Evolutionary conservation across 331 rosid genomes (phyloP).

Genomic region (Rosa hybrid): DNA sequence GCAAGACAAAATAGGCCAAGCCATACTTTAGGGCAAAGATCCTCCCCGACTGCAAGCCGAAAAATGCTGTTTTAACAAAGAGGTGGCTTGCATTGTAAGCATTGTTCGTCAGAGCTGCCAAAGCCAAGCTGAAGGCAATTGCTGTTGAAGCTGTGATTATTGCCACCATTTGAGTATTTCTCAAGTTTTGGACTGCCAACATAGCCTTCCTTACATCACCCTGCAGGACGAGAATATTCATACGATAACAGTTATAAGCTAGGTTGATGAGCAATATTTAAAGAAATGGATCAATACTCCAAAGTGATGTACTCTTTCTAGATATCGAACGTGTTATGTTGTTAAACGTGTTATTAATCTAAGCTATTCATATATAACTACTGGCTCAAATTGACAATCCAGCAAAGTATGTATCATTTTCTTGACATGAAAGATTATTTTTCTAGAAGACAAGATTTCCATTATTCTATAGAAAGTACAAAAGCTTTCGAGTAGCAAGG

Average conservation of each 20-base stretch:
- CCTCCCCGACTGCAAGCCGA: conserved; percentile 48
- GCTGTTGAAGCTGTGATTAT: conserved; percentile 55
- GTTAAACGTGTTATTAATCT: not conserved
- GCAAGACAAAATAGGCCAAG: conserved; percentile 44
- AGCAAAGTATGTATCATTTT: too few species aligned
- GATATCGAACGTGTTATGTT: not conserved
- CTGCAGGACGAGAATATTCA: conserved; percentile 20
- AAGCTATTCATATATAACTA: too few species aligned
- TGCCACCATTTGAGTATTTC: conserved; percentile 67
- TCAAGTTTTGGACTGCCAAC: conserved; percentile 63
- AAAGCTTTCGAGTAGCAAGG: not conserved
- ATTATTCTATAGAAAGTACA: not conserved
- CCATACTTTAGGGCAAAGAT: conserved; percentile 49
- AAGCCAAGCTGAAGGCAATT: conserved; percentile 39
- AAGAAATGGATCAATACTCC: too few species aligned
- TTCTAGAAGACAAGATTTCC: too few species aligned
- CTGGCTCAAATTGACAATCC: too few species aligned
- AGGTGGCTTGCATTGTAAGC: conserved; percentile 50
- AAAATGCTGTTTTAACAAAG: conserved; percentile 18
- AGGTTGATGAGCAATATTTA: not conserved
- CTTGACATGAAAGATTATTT: too few species aligned
- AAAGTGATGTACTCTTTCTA: not conserved
- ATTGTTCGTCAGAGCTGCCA: conserved; percentile 67
- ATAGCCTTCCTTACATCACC: conserved; percentile 47
- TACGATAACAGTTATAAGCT: not conserved